phyloP scores from a whole-genome alignment of 163 green algal species.

The Scenedesmus sp. region DNA sequence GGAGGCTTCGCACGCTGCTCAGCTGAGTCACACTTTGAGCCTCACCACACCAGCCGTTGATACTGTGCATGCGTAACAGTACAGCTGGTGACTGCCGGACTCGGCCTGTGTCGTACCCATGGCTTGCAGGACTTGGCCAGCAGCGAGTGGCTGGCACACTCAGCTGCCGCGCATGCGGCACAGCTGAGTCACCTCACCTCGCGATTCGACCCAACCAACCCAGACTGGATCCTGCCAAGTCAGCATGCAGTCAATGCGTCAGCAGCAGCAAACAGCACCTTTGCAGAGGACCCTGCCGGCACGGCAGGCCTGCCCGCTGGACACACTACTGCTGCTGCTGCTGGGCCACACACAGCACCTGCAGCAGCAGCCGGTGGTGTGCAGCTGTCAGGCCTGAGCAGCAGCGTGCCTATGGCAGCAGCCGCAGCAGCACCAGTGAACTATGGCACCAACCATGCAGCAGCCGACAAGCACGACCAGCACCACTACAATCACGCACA shows the following conservation, averaged over 20 bases:
- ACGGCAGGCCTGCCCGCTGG: neutral
- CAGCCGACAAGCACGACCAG: neutral
- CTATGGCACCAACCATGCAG: neutral
- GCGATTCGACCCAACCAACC: conserved; percentile 28
- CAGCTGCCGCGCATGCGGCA: conserved; percentile 7
- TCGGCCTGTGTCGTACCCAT: neutral
- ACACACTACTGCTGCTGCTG: neutral
- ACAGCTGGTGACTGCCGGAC: no score
- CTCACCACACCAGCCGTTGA: neutral
- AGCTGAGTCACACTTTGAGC: neutral
- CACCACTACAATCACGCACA: neutral
- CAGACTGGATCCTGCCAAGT: conserved; percentile 22
- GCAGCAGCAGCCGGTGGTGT: neutral
- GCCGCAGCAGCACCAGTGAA: neutral
- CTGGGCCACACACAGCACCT: neutral
- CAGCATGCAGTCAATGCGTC: conserved; percentile 1
- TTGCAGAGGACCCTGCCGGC: neutral
- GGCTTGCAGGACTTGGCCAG: conserved; percentile 14
- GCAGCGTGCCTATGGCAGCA: neutral
- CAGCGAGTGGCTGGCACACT: conserved; percentile 17
- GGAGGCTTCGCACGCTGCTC: neutral
- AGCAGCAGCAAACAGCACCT: neutral
- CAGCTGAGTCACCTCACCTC: conserved; percentile 3
- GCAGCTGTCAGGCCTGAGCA: neutral
- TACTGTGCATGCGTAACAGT: neutral